Conservation (phyloP, 176 grass and related monocot genomes). For the Alopecurus myosuroides region DNA sequence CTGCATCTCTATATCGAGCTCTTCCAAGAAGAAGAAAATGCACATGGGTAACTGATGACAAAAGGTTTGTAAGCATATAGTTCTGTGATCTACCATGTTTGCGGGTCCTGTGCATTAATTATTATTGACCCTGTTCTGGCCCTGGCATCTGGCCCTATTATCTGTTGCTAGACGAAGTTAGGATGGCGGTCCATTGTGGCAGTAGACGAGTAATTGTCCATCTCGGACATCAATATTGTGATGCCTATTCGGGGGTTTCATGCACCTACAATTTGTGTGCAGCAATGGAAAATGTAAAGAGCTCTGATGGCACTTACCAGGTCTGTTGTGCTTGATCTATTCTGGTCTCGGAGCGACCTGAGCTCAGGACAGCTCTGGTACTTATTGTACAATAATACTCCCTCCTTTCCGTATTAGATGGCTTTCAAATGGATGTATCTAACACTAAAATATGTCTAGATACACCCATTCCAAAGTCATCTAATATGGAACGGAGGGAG, state of each 20-base stretch:
- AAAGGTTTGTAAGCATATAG: not conserved
- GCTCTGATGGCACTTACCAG: not conserved
- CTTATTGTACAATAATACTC: slow-evolving; percentile 15
- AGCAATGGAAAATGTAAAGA: slow-evolving; percentile 6
- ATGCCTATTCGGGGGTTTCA: slow-evolving; percentile 3
- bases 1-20: slow-evolving; percentile 2
- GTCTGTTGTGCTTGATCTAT: slow-evolving; percentile 6
- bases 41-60: not conserved
- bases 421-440: too few relatives aligned
- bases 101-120: not conserved
- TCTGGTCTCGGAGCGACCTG: not conserved
- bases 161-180: slow-evolving; percentile 5
- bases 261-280: not conserved
- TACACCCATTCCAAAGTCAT: too few relatives aligned
- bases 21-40: not conserved
- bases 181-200: not conserved
- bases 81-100: not conserved
- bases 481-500: too few relatives aligned
- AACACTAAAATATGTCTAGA: too few relatives aligned
- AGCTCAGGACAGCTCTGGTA: not conserved
- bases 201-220: not conserved
- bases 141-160: not conserved
- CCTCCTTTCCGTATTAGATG: too few relatives aligned
- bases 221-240: not conserved
- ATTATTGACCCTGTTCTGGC: not conserved